Conservation (phyloP, 202 grass and related monocot genomes). For the Musa balbisiana region DNA sequence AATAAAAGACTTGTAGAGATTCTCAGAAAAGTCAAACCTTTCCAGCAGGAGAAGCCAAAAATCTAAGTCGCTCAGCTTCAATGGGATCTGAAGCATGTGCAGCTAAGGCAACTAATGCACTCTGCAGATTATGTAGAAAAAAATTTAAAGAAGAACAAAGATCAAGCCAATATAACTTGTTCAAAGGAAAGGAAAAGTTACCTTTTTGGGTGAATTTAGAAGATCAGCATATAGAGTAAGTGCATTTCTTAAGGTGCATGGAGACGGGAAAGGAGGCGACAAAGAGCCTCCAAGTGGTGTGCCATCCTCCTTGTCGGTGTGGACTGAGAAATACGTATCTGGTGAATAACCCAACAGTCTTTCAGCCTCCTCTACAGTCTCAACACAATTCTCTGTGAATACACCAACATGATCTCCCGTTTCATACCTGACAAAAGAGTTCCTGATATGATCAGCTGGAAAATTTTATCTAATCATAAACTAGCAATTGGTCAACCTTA, state of each 20-base stretch:
- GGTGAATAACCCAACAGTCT: slow-evolving; percentile 57
- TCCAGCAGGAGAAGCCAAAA: slow-evolving; percentile 76
- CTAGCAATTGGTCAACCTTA: background rate
- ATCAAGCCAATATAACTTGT: background rate
- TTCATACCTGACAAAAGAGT: slow-evolving; percentile 62
- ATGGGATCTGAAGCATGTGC: slow-evolving; percentile 54
- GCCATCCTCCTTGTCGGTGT: slow-evolving; percentile 82
- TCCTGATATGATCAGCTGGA: background rate
- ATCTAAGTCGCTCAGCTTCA: slow-evolving; percentile 68
- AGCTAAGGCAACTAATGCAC: slow-evolving; percentile 68
- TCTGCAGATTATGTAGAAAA: slow-evolving; percentile 35
- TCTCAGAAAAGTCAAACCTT: slow-evolving; percentile 36
- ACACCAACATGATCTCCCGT: slow-evolving; percentile 92
- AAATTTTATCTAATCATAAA: background rate
- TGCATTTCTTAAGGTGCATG: slow-evolving; percentile 61
- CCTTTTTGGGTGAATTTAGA: slow-evolving; percentile 98
- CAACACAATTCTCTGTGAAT: slow-evolving; percentile 59
- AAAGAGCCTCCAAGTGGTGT: slow-evolving; percentile 63
- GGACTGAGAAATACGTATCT: slow-evolving; percentile 80
- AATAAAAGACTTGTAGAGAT: background rate
- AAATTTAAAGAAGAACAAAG: background rate
- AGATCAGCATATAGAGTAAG: slow-evolving; percentile 85
- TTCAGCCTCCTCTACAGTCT: slow-evolving; percentile 73
- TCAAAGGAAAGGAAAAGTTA: slow-evolving; percentile 9
- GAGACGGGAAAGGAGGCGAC: slow-evolving; percentile 75